A percentile compares a stretch with the other conserved stretches of the same genome.
Evolutionary conservation across 257 asterid genomes (phyloP).

Genomic region (Primulina huaijiensis): DNA sequence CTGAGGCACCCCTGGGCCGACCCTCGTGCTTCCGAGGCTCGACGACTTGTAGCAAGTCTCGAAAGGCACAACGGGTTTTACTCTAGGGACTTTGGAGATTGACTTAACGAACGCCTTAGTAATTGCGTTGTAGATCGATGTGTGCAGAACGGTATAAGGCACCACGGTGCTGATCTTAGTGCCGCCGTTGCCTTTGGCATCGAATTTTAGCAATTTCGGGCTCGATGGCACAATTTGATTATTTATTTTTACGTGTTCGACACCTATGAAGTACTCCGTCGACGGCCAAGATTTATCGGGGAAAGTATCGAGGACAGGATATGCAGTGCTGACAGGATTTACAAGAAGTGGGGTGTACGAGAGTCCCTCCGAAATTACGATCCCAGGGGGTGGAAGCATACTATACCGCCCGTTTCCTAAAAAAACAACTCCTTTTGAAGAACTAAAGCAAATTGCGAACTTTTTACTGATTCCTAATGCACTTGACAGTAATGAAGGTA

Average conservation of each 20-base stretch:
- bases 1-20: slow-evolving; percentile 47
- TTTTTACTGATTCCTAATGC: slow-evolving; percentile 33
- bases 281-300: slow-evolving; percentile 37
- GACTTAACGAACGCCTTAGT: slow-evolving; percentile 31
- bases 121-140: slow-evolving; percentile 40
- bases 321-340: slow-evolving; percentile 34
- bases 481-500: slow-evolving; percentile 39
- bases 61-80: slow-evolving; percentile 33
- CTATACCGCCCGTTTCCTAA: slow-evolving; percentile 44
- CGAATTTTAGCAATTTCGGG: slow-evolving; percentile 28
- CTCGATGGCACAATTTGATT: slow-evolving; percentile 31
- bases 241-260: slow-evolving; percentile 37
- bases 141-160: slow-evolving; percentile 42
- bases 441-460: slow-evolving; percentile 48
- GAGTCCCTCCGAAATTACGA: slow-evolving; percentile 25
- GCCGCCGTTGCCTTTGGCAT: slow-evolving; percentile 43
- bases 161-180: slow-evolving; percentile 52
- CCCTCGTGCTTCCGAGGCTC: slow-evolving; percentile 40
- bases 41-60: slow-evolving; percentile 36
- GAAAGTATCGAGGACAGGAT: slow-evolving; percentile 26
- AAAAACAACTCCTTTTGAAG: slow-evolving; percentile 39
- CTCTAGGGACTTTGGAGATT: slow-evolving; percentile 36
- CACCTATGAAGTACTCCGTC: slow-evolving; percentile 47
- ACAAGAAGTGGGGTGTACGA: slow-evolving; percentile 37
- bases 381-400: slow-evolving; percentile 29